Percentiles rank a stretch among this genome's conserved stretches.
Evolutionary conservation across 257 asterid species (phyloP).

Genomic region (Gardenia jasminoides): DNA sequence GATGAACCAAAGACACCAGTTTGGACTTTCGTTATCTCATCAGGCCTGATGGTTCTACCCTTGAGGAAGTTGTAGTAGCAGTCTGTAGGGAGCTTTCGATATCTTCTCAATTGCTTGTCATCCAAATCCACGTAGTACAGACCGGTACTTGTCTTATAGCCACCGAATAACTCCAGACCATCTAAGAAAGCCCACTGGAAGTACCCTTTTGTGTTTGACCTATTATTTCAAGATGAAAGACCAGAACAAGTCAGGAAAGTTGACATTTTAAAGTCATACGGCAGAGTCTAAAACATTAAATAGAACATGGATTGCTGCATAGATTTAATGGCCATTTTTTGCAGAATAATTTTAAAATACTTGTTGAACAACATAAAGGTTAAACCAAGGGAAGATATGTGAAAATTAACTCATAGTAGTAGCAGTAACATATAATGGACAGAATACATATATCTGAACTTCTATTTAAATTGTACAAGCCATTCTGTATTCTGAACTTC

Average conservation of each 20-base stretch:
- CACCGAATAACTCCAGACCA: conserved; percentile 47
- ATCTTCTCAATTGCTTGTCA: conserved; percentile 38
- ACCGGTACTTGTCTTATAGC: conserved; percentile 36
- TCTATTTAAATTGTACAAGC: too few relatives aligned
- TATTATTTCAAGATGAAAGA: conserved; percentile 16
- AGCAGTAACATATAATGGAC: neutral
- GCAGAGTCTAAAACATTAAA: neutral
- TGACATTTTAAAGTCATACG: neutral
- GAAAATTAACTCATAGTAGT: neutral
- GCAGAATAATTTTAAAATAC: neutral
- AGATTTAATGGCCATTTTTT: neutral
- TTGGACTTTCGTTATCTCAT: neutral
- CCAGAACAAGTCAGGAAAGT: neutral
- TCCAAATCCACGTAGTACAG: conserved; percentile 51
- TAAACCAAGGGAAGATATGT: neutral
- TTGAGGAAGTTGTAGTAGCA: conserved; percentile 51
- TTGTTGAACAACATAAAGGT: neutral
- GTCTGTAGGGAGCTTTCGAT: conserved; percentile 43
- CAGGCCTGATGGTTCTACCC: conserved; percentile 22
- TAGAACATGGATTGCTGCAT: neutral
- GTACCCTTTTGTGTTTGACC: conserved; percentile 52
- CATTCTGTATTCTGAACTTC: too few relatives aligned
- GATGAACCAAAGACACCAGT: neutral
- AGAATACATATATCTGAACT: too few relatives aligned
- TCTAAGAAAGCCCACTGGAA: conserved; percentile 58